Evolutionary conservation across 129 eudicot species (phyloP), one percentile per base, ranked within the genome.

Genomic region (Glebionis coronaria): DNA sequence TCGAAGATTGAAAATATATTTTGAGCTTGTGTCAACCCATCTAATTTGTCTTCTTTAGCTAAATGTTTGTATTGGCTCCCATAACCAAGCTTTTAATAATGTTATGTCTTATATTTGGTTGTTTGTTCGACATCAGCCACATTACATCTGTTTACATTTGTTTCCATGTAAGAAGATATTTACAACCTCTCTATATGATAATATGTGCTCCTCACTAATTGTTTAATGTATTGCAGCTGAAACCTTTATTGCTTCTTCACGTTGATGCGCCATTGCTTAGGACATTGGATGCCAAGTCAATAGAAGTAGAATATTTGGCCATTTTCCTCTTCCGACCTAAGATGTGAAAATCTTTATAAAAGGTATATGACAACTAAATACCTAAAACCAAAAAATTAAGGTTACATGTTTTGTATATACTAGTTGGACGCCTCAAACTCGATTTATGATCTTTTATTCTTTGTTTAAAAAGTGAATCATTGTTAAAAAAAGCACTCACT

Each of bases 251-350:
- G 61, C 73, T 74, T 28, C 82, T 69, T 12, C 86, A 80, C 73
- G 59, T 90, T 31, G 82, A 78, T 52, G 77, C 56, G 49, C 83
- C 15, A 81, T 44, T 58, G 86, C 90, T 62, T 83, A 81, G 63
- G 90, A 84, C 64, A 81, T 84, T 68, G 86, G 90, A 29, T 73
- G 81, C 20, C 90, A 84, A 86, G 90, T 84, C 61, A 21, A 14
- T 45, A 59, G 20, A 44, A 52, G 28, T 14, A 31, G 28, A 19
- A 54, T 57, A 25, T 56, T 25, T 11, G 16, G n/a, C n/a, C n/a
- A 20, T 12, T 25, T 12, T 25, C 3, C 25, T 3, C 9, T 53
- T 8, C 19, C 16, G 58, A n/a, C n/a, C 4, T 47, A 3, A 12
- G 27, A 12, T 53, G 16, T 7, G 6, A 52, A 53, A 53, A 18